Conservation (phyloP, 805 yeast genomes). For the Limtongia smithiae region DNA sequence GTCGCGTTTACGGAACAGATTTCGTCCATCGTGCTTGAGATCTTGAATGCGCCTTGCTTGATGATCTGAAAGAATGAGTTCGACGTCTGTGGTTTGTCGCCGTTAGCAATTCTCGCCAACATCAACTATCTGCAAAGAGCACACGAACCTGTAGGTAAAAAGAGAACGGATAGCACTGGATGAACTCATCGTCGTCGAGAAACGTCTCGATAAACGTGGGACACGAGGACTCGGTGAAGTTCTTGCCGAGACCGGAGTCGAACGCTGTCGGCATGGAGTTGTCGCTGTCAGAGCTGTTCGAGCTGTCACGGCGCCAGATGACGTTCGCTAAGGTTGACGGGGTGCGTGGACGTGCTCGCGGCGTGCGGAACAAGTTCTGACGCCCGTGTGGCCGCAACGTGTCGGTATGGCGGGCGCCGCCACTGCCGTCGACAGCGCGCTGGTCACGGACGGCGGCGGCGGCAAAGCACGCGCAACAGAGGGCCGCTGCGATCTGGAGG, state of each 20-base stretch:
- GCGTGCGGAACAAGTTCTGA: neutral
- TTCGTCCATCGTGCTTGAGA: constrained; percentile 31
- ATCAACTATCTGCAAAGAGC: too few relatives aligned
- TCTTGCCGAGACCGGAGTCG: constrained; percentile 35
- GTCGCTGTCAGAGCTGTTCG: neutral
- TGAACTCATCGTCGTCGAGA: constrained; percentile 30
- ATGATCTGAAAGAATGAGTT: constrained; percentile 33
- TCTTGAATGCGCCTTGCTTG: constrained; percentile 30
- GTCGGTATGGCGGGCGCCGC: too few relatives aligned
- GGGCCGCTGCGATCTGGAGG: too few relatives aligned
- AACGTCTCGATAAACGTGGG: constrained; percentile 32
- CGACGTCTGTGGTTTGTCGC: too few relatives aligned
- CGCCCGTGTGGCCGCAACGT: too few relatives aligned
- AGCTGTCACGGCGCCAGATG: neutral
- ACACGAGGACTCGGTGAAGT: constrained; percentile 33
- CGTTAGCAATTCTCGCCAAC: too few relatives aligned
- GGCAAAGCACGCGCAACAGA: too few relatives aligned
- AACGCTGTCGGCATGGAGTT: constrained; percentile 28
- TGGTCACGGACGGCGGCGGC: too few relatives aligned
- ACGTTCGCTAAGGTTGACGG: neutral
- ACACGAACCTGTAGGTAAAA: constrained; percentile 31
- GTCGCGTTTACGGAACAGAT: constrained; percentile 32
- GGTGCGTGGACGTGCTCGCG: neutral
- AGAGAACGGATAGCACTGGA: constrained; percentile 35
- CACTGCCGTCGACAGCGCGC: too few relatives aligned